Evolutionary conservation across 2,329 filamentous ascomycete genomes (phyloP), one percentile per base, ranked within the genome.

Genomic region (Colletotrichum australisinense): DNA sequence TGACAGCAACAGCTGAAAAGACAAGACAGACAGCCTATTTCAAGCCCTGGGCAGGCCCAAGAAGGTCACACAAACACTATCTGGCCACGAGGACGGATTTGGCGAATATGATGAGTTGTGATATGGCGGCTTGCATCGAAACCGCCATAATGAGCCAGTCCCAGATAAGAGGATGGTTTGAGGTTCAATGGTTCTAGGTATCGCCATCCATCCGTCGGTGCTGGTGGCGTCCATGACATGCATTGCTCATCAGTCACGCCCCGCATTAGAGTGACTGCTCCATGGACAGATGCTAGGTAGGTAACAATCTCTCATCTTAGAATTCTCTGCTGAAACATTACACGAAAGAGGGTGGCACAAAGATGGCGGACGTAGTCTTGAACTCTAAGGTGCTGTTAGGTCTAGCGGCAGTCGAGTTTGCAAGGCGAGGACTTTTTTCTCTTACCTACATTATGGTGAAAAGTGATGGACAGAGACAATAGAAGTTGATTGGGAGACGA

Each of bases 1-100:
- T 57, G 71, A 70, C 67, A 60, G 28, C 14, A 56, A 26, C 67
- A 73, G 62, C 71, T 73, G 67, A 63, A 63, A 46, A n/a, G 2
- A 49, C 42, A 49, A 49, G 42, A 49, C 42, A 49, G 53, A 19
- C 26, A 56, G 14, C 52, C 49, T 42, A 24, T 26, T 19, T 42
- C 26, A 32, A 49, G 60, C 60, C 60, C 60, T n/a, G 65, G 53
- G 38, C 49, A 38, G 38, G 24, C 8, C n/a, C 16, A 11, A 35
- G 32, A 42, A 7, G 16, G 56, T 58, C 28, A 38, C 65, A 56
- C 65, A 32, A 49, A 52, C 28, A 22, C 49, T 24, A 22, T 52
- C 52, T 28, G 26, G 35, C 63, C 63, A 67, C 56, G 46, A 67
- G 56, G 56, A 8, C 8, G 42, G 28, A 30, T 7, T 32, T 53